These are phyloP conservation scores for Neopestalotiopsis sp. DNA, from an alignment of 2,329 filamentous ascomycete species.

Conservation along the genomic window DNA sequence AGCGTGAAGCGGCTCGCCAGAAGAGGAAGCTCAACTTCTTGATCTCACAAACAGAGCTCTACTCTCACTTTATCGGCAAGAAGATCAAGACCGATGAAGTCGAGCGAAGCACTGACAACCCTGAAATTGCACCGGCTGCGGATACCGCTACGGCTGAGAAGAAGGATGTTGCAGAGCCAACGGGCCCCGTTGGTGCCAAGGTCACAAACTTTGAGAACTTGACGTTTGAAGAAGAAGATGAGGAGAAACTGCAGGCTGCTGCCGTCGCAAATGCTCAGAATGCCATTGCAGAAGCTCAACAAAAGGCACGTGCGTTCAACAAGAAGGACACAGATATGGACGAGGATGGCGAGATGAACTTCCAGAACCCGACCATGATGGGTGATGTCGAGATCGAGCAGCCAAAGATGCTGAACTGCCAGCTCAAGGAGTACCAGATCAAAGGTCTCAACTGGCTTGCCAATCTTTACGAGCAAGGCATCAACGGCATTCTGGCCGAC, in stretches of 20 bases:
- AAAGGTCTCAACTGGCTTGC: conserved; percentile 99
- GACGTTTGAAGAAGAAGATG: conserved; percentile 94
- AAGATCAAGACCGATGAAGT: conserved; percentile 98
- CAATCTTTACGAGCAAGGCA: conserved; percentile 98
- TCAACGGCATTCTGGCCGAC: conserved; percentile 98
- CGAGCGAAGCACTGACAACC: conserved; percentile 85
- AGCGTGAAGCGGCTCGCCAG: conserved; percentile 95
- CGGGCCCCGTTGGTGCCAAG: conserved; percentile 65
- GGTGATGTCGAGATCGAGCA: conserved; percentile 94
- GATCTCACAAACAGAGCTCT: conserved; percentile 97
- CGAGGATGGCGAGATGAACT: conserved; percentile 98
- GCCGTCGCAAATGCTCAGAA: conserved; percentile 96
- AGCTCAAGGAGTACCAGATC: conserved; percentile 97
- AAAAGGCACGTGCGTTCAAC: conserved; percentile 93
- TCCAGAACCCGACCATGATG: conserved; percentile 95
- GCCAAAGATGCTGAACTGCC: conserved; percentile 89
- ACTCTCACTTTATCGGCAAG: conserved; percentile 99
- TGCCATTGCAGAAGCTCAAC: conserved; percentile 91
- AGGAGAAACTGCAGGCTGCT: conserved; percentile 77
- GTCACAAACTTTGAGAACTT: conserved; percentile 94
- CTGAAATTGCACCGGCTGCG: conserved; percentile 66
- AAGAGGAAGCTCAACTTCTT: conserved; percentile 99
- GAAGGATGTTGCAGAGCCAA: conserved; percentile 56
- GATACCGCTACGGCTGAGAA: conserved; percentile 45
- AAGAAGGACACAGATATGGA: conserved; percentile 73